Percentiles rank a stretch among this genome's conserved stretches.
phyloP scores from a whole-genome alignment of 495 filamentous ascomycete genomes.

The Xylaria castorea region DNA sequence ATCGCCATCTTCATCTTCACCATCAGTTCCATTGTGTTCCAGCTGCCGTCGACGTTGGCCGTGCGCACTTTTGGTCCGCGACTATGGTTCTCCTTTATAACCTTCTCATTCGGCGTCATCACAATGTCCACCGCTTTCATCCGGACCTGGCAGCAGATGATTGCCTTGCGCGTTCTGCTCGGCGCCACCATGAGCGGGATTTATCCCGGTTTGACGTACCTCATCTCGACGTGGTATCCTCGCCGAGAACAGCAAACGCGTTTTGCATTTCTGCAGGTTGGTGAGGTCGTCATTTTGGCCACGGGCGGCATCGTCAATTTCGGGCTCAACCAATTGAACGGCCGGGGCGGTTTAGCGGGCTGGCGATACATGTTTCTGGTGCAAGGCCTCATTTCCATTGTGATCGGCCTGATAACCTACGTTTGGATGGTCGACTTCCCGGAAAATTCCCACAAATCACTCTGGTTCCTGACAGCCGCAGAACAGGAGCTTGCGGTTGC shows the following conservation, averaged over 20 bases:
- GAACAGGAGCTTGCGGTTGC: conserved; percentile 64
- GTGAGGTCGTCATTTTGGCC: conserved; percentile 70
- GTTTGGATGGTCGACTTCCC: conserved; percentile 86
- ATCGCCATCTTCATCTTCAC: conserved; percentile 84
- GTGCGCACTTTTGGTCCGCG: conserved; percentile 73
- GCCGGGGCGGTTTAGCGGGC: conserved; percentile 64
- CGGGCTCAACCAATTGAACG: conserved; percentile 70
- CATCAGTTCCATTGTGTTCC: conserved; percentile 74
- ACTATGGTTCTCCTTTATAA: conserved; percentile 71
- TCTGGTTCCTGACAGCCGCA: conserved; percentile 65
- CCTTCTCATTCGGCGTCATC: conserved; percentile 72
- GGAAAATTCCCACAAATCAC: conserved; percentile 66
- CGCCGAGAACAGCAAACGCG: conserved; percentile 75
- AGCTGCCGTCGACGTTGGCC: conserved; percentile 75
- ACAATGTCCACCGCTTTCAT: conserved; percentile 76
- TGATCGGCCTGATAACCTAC: conserved; percentile 72
- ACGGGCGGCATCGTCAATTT: conserved; percentile 77
- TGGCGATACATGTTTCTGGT: conserved; percentile 84
- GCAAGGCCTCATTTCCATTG: conserved; percentile 66
- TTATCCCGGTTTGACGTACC: conserved; percentile 73
- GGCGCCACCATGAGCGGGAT: conserved; percentile 74
- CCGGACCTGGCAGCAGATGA: conserved; percentile 75
- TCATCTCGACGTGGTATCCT: conserved; percentile 78
- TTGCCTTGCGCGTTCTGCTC: conserved; percentile 71
- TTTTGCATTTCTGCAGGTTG: conserved; percentile 75